These are phyloP conservation scores for Xylaria sp. DNA, from an alignment of 2,329 filamentous ascomycete species.

Conservation along the genomic window DNA sequence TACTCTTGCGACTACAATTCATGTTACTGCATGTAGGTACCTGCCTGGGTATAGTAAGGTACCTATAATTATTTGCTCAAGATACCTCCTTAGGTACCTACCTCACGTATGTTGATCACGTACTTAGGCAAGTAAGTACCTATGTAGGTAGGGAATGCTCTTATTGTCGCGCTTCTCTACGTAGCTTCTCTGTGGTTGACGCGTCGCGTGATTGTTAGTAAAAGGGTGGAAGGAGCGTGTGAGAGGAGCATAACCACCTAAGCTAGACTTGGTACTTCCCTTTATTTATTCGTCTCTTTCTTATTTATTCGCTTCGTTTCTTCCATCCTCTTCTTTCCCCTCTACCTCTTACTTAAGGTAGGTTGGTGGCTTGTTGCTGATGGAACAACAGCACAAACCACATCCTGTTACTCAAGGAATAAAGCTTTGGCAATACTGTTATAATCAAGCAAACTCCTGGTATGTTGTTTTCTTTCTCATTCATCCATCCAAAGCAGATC, in stretches of 20 bases:
- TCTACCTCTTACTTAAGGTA: neutral
- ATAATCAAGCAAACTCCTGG: neutral
- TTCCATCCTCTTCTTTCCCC: neutral
- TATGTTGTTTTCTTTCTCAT: neutral
- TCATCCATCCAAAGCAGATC: neutral
- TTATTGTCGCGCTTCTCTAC: neutral
- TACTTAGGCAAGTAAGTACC: neutral
- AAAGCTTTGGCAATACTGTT: neutral
- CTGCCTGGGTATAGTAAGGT: neutral
- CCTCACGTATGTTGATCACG: too few relatives aligned
- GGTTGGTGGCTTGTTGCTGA: neutral
- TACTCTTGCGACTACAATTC: neutral
- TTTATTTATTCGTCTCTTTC: neutral
- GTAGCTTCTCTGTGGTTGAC: neutral
- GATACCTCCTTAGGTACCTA: neutral
- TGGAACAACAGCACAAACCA: neutral
- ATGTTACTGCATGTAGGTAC: neutral
- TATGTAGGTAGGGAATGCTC: neutral
- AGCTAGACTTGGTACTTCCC: neutral
- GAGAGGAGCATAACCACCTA: neutral
- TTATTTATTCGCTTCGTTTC: neutral
- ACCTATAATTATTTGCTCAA: neutral
- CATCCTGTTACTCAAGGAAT: neutral
- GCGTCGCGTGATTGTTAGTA: neutral
- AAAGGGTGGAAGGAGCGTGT: conserved; percentile 6